Conservation (phyloP, 2,329 filamentous ascomycete species). For the Thielaviopsis euricoi region DNA sequence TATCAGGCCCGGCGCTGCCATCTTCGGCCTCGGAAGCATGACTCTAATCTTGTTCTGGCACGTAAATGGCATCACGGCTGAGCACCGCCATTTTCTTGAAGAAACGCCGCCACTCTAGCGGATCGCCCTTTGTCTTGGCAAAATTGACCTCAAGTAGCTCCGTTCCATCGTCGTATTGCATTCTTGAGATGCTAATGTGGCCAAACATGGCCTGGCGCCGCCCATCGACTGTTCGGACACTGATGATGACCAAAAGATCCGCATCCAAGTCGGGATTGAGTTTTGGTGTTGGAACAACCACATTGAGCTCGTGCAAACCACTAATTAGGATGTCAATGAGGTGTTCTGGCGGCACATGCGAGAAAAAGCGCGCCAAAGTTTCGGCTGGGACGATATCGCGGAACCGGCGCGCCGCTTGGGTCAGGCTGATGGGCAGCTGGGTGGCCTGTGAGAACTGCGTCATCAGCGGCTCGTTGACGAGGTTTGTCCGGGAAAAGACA, state of each 20-base stretch:
- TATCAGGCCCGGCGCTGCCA: constrained; percentile 2
- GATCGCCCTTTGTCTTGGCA: constrained; percentile 88
- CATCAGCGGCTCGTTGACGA: constrained; percentile 76
- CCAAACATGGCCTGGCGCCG: constrained; percentile 58
- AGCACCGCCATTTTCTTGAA: constrained; percentile 90
- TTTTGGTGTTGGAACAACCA: constrained; percentile 45
- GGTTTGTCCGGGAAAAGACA: constrained; percentile 37
- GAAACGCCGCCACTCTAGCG: constrained; percentile 86
- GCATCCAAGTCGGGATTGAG: constrained; percentile 20
- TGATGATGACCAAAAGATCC: constrained; percentile 38
- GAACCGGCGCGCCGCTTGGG: constrained; percentile 78
- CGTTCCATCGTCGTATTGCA: constrained; percentile 34
- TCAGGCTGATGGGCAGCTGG: constrained; percentile 65
- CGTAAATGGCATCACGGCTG: constrained; percentile 69
- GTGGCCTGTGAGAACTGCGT: constrained; percentile 71
- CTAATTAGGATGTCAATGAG: constrained; percentile 67
- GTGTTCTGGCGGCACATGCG: constrained; percentile 55
- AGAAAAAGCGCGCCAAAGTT: constrained; percentile 83
- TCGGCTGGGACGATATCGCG: constrained; percentile 80
- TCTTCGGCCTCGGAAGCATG: not conserved
- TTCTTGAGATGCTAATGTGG: constrained; percentile 56
- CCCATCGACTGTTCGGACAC: constrained; percentile 58
- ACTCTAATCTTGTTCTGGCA: constrained; percentile 20
- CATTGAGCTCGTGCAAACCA: constrained; percentile 69
- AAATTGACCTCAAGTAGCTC: constrained; percentile 76